These are phyloP conservation scores for Kappamyces sp. DNA, from an alignment of 192 early-diverging fungal genomes.

Conservation along the genomic window DNA sequence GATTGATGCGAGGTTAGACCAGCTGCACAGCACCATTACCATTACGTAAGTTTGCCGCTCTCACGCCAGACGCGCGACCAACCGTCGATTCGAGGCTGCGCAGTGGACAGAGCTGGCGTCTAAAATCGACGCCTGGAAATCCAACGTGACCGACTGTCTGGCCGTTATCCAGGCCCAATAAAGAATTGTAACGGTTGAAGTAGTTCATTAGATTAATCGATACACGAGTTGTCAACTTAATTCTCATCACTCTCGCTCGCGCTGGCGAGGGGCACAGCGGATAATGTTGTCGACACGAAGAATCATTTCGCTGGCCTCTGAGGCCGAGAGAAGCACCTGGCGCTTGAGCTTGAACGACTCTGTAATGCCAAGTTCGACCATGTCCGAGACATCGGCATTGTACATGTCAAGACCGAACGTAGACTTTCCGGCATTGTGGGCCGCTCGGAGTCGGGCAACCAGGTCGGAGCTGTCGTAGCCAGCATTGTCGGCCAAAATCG, in stretches of 20 bases:
- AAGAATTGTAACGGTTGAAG: too few relatives aligned
- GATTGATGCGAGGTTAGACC: slow-evolving; percentile 92
- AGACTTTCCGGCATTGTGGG: slow-evolving; percentile 79
- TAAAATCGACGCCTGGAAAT: slow-evolving; percentile 72
- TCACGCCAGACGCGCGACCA: slow-evolving; percentile 66
- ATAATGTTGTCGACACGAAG: slow-evolving; percentile 98
- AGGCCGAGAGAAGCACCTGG: slow-evolving; percentile 81
- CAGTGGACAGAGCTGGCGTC: slow-evolving; percentile 76
- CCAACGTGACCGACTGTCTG: slow-evolving; percentile 70
- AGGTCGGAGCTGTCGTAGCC: slow-evolving; percentile 94
- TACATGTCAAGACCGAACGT: slow-evolving; percentile 85
- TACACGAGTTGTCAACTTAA: too few relatives aligned
- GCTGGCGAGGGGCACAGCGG: slow-evolving; percentile 63
- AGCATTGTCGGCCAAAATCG: slow-evolving; percentile 94
- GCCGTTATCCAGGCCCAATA: slow-evolving; percentile 53
- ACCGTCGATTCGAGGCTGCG: slow-evolving; percentile 70
- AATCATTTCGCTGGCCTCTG: slow-evolving; percentile 97
- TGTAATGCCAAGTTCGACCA: slow-evolving; percentile 82
- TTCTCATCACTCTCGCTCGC: too few relatives aligned
- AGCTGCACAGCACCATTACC: slow-evolving; percentile 72
- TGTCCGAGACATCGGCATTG: slow-evolving; percentile 70
- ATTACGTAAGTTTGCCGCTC: slow-evolving; percentile 37
- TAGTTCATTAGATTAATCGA: too few relatives aligned
- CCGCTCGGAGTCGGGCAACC: slow-evolving; percentile 85
- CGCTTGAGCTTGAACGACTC: slow-evolving; percentile 97